Percentiles rank a stretch among this genome's conserved stretches.
Conservation (phyloP, 176 grass and related monocot genomes). For the Bonia amplexicaulis region DNA sequence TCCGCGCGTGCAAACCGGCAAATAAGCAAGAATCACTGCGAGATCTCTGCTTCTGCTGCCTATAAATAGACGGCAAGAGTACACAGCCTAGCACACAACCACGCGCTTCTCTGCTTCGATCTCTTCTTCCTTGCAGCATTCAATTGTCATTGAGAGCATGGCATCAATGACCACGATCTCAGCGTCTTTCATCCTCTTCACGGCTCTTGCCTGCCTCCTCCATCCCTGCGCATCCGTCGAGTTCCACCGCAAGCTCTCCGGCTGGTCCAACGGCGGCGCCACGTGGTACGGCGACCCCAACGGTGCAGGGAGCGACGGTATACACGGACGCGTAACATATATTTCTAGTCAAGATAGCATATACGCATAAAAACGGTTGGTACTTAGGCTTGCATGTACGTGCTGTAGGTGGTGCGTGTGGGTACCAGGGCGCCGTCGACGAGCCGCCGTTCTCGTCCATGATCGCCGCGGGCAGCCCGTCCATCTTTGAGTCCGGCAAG, state of each 20-base stretch:
- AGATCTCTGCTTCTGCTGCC: not conserved
- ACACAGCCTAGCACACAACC: not conserved
- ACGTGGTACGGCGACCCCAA: constrained; percentile 68
- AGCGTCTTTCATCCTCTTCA: constrained; percentile 1
- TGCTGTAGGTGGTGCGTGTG: constrained; percentile 57
- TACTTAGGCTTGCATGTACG: not conserved
- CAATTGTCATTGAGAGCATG: constrained; percentile 20
- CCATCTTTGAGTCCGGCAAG: constrained; percentile 58
- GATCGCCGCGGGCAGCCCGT: constrained; percentile 43
- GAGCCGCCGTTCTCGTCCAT: constrained; percentile 55
- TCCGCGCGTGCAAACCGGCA: not conserved
- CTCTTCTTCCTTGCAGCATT: not conserved
- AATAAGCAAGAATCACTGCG: not conserved
- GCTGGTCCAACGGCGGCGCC: constrained; percentile 48
- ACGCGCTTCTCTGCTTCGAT: not conserved
- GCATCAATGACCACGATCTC: not conserved
- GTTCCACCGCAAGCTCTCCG: constrained; percentile 56
- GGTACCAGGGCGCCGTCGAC: constrained; percentile 53
- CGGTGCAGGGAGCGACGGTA: constrained; percentile 72
- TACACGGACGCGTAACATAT: not conserved
- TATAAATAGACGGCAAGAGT: constrained; percentile 39
- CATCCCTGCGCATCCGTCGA: constrained; percentile 26
- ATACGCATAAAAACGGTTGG: not conserved
- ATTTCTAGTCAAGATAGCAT: not conserved
- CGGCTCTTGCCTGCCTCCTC: constrained; percentile 18